phyloP scores from a whole-genome alignment of 768 basidiomycete genomes.

The Tubosaeta brunneosetosa region DNA sequence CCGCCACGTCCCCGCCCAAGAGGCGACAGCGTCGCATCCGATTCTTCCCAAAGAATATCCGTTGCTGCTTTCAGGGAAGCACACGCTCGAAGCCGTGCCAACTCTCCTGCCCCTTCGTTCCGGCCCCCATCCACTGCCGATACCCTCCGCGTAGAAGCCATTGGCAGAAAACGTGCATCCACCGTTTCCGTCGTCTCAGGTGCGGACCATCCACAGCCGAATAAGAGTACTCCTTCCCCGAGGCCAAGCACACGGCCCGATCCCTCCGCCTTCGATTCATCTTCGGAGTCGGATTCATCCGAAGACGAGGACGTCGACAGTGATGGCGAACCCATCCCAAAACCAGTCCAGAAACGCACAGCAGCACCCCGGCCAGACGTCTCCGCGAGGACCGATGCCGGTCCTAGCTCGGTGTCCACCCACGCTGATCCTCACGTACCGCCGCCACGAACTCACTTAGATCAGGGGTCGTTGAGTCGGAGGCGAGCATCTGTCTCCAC shows the following conservation, averaged over 20 bases:
- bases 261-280: slow-evolving; percentile 18
- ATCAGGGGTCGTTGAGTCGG: slow-evolving; percentile 19
- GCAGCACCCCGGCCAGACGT: slow-evolving; percentile 22
- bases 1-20: slow-evolving; percentile 47
- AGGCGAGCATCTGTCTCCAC: slow-evolving; percentile 54
- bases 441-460: not conserved
- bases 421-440: not conserved
- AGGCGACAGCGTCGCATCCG: slow-evolving; percentile 54
- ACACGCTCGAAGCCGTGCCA: slow-evolving; percentile 58
- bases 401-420: not conserved
- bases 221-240: slow-evolving; percentile 10
- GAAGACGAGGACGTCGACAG: slow-evolving; percentile 36
- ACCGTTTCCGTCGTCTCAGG: slow-evolving; percentile 24
- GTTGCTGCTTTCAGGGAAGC: slow-evolving; percentile 80
- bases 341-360: slow-evolving; percentile 33
- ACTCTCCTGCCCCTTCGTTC: slow-evolving; percentile 54
- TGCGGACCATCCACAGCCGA: slow-evolving; percentile 11
- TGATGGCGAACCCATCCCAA: slow-evolving; percentile 31
- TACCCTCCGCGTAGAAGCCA: slow-evolving; percentile 26
- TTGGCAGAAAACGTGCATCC: slow-evolving; percentile 26
- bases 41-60: slow-evolving; percentile 69
- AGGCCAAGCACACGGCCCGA: slow-evolving; percentile 8
- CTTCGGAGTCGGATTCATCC: slow-evolving; percentile 32
- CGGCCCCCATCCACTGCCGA: slow-evolving; percentile 36
- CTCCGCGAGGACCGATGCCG: not conserved